Evolutionary conservation across 2,329 filamentous ascomycete species (phyloP).

Genomic region (Paecilomyces dactylethromorphus): DNA sequence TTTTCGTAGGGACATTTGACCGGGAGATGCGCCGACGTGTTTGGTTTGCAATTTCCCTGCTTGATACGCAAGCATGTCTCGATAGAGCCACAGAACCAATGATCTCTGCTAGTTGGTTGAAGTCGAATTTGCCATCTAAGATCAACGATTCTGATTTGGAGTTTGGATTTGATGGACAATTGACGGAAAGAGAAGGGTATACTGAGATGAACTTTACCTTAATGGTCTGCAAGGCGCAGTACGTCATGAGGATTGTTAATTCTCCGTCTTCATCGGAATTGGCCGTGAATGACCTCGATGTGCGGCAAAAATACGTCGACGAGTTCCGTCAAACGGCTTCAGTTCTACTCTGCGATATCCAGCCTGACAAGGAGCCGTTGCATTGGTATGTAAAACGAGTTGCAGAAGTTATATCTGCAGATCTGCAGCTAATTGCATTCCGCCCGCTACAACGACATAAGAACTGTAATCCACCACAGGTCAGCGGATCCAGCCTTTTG

Average conservation of each 20-base stretch:
- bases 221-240: slow-evolving; percentile 16
- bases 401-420: slow-evolving; percentile 15
- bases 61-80: slow-evolving; percentile 22
- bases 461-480: slow-evolving; percentile 16
- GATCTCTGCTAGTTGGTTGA: slow-evolving; percentile 23
- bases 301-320: slow-evolving; percentile 18
- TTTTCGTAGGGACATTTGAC: slow-evolving; percentile 21
- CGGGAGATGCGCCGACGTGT: slow-evolving; percentile 23
- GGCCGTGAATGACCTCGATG: slow-evolving; percentile 13
- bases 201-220: slow-evolving; percentile 22
- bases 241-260: slow-evolving; percentile 15
- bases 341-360: slow-evolving; percentile 12
- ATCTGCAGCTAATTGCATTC: slow-evolving; percentile 20
- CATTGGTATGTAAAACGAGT: slow-evolving; percentile 19
- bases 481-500: slow-evolving; percentile 3
- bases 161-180: slow-evolving; percentile 10
- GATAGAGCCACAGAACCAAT: slow-evolving; percentile 28
- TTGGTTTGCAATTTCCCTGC: slow-evolving; percentile 22
- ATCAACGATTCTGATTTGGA: slow-evolving; percentile 23
- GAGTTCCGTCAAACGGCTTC: slow-evolving; percentile 17
- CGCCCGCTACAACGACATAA: slow-evolving; percentile 19
- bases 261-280: slow-evolving; percentile 18
- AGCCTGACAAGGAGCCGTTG: slow-evolving; percentile 14
- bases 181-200: slow-evolving; percentile 14
- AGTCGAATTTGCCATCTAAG: slow-evolving; percentile 18